Evolutionary conservation across 495 filamentous ascomycete genomes (phyloP).

Genomic region (Filosporella fistucella): DNA sequence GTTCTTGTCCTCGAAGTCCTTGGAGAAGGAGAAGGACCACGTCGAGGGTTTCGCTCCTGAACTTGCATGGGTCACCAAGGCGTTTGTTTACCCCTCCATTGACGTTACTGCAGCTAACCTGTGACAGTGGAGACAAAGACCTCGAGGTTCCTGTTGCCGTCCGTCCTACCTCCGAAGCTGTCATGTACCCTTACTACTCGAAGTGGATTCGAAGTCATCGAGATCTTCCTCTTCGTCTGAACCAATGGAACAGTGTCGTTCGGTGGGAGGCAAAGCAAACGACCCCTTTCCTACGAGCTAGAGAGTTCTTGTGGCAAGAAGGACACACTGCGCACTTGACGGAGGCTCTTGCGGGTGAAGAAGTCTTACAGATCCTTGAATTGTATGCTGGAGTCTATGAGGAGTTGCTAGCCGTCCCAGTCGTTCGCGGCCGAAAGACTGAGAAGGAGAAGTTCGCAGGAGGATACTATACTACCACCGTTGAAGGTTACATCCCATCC

Average conservation of each 20-base stretch:
- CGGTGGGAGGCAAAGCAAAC: conserved; percentile 99
- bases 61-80: conserved; percentile 97
- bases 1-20: conserved; percentile 84
- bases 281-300: conserved; percentile 85
- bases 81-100: conserved; percentile 47
- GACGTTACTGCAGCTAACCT: conserved; percentile 7
- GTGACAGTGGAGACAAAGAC: conserved; percentile 68
- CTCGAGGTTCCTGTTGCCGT: conserved; percentile 95
- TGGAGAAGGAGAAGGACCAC: conserved; percentile 94
- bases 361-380: conserved; percentile 92
- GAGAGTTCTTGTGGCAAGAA: conserved; percentile 98
- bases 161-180: conserved; percentile 86
- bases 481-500: conserved; percentile 90
- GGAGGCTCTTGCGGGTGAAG: conserved; percentile 67
- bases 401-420: conserved; percentile 88
- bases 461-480: conserved; percentile 89
- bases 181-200: conserved; percentile 93
- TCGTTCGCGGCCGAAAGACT: conserved; percentile 85
- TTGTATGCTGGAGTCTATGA: conserved; percentile 86
- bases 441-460: conserved; percentile 97
- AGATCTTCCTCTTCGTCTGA: conserved; percentile 86
- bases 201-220: conserved; percentile 95
- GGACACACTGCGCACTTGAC: conserved; percentile 94
- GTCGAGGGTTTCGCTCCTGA: conserved; percentile 97
- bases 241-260: conserved; percentile 98